Evolutionary conservation across 495 filamentous ascomycete genomes (phyloP).

Genomic region (Collariella sp.): DNA sequence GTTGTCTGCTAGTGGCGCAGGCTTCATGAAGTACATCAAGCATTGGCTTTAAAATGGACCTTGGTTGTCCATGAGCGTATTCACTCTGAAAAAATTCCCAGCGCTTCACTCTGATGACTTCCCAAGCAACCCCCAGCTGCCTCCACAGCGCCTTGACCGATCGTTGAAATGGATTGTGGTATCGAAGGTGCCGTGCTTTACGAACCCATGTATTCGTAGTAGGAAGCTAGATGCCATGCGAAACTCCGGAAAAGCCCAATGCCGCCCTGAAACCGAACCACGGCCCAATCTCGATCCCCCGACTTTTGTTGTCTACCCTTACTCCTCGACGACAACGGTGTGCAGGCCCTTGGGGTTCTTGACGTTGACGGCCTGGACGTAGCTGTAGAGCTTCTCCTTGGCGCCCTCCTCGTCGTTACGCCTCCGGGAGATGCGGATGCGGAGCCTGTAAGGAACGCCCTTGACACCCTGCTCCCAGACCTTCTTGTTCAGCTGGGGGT

Average conservation of each 20-base stretch:
- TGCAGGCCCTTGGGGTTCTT: conserved; percentile 96
- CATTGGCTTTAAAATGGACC: conserved; percentile 25
- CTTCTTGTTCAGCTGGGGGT: conserved; percentile 99
- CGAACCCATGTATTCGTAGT: conserved; percentile 41
- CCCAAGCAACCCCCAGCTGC: not conserved
- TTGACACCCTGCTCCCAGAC: conserved; percentile 99
- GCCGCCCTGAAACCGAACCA: conserved; percentile 38
- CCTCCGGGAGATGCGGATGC: conserved; percentile 96
- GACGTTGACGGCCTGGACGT: conserved; percentile 98
- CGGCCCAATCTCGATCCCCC: conserved; percentile 25
- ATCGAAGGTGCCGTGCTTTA: conserved; percentile 30
- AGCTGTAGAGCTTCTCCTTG: conserved; percentile 96
- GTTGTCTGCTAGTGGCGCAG: conserved; percentile 23
- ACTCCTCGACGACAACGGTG: conserved; percentile 66
- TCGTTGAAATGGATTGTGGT: conserved; percentile 21
- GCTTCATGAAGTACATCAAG: conserved; percentile 21
- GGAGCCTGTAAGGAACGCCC: conserved; percentile 92
- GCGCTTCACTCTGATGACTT: conserved; percentile 14
- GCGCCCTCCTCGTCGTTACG: conserved; percentile 99
- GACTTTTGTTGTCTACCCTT: conserved; percentile 29
- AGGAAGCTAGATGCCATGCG: conserved; percentile 45
- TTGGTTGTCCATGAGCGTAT: conserved; percentile 26
- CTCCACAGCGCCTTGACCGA: conserved; percentile 11
- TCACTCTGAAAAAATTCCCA: conserved; percentile 18
- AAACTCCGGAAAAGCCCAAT: conserved; percentile 45